phyloP scores from a whole-genome alignment of 306 rosid genomes.

The Alnus glutinosa region DNA sequence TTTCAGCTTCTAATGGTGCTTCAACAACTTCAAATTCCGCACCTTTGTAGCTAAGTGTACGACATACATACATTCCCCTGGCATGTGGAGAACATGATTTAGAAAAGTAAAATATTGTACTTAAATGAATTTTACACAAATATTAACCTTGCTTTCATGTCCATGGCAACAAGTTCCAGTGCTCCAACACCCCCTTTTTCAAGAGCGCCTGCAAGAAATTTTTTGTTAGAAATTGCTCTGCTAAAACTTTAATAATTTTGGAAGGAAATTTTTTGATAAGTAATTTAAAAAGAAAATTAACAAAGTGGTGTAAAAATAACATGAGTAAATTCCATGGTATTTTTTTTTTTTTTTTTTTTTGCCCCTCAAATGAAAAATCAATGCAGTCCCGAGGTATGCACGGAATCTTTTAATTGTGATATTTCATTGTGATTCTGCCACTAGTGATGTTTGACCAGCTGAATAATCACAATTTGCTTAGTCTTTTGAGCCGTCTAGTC shows the following conservation, averaged over 20 bases:
- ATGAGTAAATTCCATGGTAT: neutral
- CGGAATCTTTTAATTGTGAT: too few relatives aligned
- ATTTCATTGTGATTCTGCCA: too few relatives aligned
- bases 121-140: slow-evolving; percentile 9
- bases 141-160: slow-evolving; percentile 97
- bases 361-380: too few relatives aligned
- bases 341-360: too few relatives aligned
- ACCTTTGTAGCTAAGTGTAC: slow-evolving; percentile 94
- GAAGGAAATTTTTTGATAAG: neutral
- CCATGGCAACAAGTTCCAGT: slow-evolving; percentile 99
- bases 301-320: neutral
- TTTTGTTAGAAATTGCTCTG: slow-evolving; percentile 9
- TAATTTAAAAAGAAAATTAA: neutral
- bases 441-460: too few relatives aligned
- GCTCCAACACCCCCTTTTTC: slow-evolving; percentile 99
- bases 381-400: too few relatives aligned
- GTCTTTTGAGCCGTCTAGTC: too few relatives aligned
- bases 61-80: slow-evolving; percentile 98
- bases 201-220: slow-evolving; percentile 64
- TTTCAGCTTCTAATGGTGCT: slow-evolving; percentile 84
- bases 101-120: neutral
- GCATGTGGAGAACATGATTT: slow-evolving; percentile 25
- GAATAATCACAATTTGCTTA: too few relatives aligned
- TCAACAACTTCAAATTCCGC: slow-evolving; percentile 89
- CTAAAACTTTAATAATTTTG: slow-evolving; percentile 8